These are phyloP conservation scores for Acer campestre DNA, from an alignment of 345 rosid species.

Conservation along the genomic window DNA sequence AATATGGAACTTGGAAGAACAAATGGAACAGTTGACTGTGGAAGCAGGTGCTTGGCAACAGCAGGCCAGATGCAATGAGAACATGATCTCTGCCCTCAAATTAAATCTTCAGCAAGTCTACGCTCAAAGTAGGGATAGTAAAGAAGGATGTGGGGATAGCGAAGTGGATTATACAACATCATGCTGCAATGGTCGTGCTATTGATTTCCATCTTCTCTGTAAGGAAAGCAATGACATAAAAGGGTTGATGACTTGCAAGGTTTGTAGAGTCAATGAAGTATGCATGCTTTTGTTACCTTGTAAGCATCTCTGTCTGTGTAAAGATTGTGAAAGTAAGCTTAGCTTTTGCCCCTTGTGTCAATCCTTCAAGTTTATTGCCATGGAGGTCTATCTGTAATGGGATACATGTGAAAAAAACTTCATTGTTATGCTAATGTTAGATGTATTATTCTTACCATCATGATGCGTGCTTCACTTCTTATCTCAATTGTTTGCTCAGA, in stretches of 20 bases:
- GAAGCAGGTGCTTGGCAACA: slow-evolving; percentile 87
- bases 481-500: neutral
- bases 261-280: slow-evolving; percentile 67
- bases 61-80: slow-evolving; percentile 69
- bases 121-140: slow-evolving; percentile 64
- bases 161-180: slow-evolving; percentile 91
- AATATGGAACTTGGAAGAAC: slow-evolving; percentile 82
- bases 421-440: slow-evolving; percentile 24
- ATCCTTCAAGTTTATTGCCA: slow-evolving; percentile 68
- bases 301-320: slow-evolving; percentile 94
- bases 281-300: slow-evolving; percentile 91
- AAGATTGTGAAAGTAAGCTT: slow-evolving; percentile 83
- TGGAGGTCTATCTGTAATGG: slow-evolving; percentile 80
- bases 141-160: slow-evolving; percentile 92
- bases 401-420: slow-evolving; percentile 18
- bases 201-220: slow-evolving; percentile 52
- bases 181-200: slow-evolving; percentile 61
- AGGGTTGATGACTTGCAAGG: slow-evolving; percentile 67
- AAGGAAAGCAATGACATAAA: slow-evolving; percentile 41
- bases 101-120: slow-evolving; percentile 69
- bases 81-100: slow-evolving; percentile 66
- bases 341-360: slow-evolving; percentile 85
- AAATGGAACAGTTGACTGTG: slow-evolving; percentile 59
- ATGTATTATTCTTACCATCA: slow-evolving; percentile 25
- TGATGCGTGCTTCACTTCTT: slow-evolving; percentile 7